A percentile compares a stretch with the other conserved stretches of the same genome.
phyloP scores from a whole-genome alignment of 148 eudicot species.

The Rhododendron henanense region DNA sequence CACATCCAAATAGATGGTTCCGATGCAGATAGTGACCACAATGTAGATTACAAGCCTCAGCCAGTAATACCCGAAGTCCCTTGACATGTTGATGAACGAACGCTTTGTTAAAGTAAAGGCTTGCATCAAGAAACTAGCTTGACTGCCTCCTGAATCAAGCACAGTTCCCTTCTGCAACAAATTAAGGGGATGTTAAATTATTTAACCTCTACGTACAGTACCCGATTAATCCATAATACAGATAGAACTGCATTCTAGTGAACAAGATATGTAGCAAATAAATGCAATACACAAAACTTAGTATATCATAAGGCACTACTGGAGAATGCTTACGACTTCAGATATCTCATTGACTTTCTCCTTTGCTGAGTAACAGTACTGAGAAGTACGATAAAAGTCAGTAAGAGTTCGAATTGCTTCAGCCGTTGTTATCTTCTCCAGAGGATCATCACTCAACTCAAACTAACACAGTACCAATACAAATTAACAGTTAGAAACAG shows the following conservation, averaged over 20 bases:
- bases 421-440: slow-evolving; percentile 78
- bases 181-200: not conserved
- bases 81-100: slow-evolving; percentile 90
- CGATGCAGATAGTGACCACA: slow-evolving; percentile 84
- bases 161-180: slow-evolving; percentile 81
- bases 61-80: slow-evolving; percentile 98
- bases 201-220: not conserved
- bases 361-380: slow-evolving; percentile 52
- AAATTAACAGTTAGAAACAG: not conserved
- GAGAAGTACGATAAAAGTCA: slow-evolving; percentile 61
- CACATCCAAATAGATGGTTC: slow-evolving; percentile 74
- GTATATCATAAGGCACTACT: not conserved
- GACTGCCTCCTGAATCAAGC: slow-evolving; percentile 91
- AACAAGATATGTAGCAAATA: not conserved
- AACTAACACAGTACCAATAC: slow-evolving; percentile 36
- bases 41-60: slow-evolving; percentile 86
- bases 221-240: not conserved
- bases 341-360: slow-evolving; percentile 81
- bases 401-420: slow-evolving; percentile 76
- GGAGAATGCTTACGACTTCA: slow-evolving; percentile 42
- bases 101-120: slow-evolving; percentile 71
- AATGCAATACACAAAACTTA: not conserved
- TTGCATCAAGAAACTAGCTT: slow-evolving; percentile 89
- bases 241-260: not conserved
- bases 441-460: slow-evolving; percentile 81